Percentiles rank a stretch among this genome's conserved stretches.
Evolutionary conservation across 345 rosid species (phyloP).

Genomic region (Noccaea caerulescens): DNA sequence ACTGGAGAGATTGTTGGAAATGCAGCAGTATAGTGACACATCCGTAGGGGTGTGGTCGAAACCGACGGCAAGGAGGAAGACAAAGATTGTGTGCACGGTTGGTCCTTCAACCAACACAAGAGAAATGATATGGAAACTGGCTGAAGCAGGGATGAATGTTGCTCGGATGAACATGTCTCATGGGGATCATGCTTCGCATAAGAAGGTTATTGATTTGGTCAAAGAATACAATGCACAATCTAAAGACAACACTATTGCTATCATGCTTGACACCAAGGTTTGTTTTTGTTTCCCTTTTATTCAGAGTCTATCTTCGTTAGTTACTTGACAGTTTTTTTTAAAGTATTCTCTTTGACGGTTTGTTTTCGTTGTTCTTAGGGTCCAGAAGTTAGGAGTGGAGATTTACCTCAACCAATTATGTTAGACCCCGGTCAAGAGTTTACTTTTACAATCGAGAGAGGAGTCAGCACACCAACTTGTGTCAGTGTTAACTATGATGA

Average conservation of each 20-base stretch:
- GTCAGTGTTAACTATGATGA: slow-evolving; percentile 98
- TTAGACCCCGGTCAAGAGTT: slow-evolving; percentile 83
- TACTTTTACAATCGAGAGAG: slow-evolving; percentile 89
- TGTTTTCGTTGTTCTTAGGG: slow-evolving; percentile 57
- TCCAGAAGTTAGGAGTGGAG: slow-evolving; percentile 98
- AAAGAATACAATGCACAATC: slow-evolving; percentile 93
- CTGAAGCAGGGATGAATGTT: slow-evolving; percentile 98
- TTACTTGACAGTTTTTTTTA: not conserved
- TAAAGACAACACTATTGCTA: slow-evolving; percentile 86
- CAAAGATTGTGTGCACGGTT: slow-evolving; percentile 96
- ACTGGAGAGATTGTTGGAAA: slow-evolving; percentile 51
- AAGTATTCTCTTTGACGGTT: slow-evolving; percentile 10
- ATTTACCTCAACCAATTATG: slow-evolving; percentile 88
- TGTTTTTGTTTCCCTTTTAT: slow-evolving; percentile 23
- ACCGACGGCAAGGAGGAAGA: slow-evolving; percentile 82
- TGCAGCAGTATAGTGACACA: slow-evolving; percentile 64
- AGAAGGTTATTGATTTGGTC: slow-evolving; percentile 96
- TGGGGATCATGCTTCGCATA: slow-evolving; percentile 97
- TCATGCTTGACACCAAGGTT: slow-evolving; percentile 99
- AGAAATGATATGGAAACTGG: slow-evolving; percentile 99
- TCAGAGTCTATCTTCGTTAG: not conserved
- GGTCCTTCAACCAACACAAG: slow-evolving; percentile 92
- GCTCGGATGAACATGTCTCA: slow-evolving; percentile 99
- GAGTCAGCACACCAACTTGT: slow-evolving; percentile 81
- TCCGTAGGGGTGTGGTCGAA: slow-evolving; percentile 83